Evolutionary conservation across 441 rosid genomes (phyloP), one percentile per base, ranked within the genome.

Genomic region (Raphanus hybrid): DNA sequence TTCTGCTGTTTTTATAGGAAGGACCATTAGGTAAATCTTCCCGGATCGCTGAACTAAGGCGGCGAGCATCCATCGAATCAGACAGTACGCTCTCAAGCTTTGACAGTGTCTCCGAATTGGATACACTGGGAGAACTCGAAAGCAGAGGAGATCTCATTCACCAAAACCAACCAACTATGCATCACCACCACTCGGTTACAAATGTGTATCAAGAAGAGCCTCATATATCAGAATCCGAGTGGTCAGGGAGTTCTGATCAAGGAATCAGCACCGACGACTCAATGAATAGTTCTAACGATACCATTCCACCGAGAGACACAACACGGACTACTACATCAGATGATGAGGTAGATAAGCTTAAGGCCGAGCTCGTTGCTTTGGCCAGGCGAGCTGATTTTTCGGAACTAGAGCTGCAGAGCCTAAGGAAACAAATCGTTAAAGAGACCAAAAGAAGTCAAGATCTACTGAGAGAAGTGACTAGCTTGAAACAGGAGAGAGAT

Each of bases 351-450:
- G 92, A 90, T 60, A 90, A 81, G 83, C 91, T 95, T 62, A 91
- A 86, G 83, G 81, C 87, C 32, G 91, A 95, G 81, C 75, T 89
- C 5, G 75, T 80, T 82, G 77, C 85, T 66, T 64, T 90, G 83
- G 74, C 92, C 8, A 87, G 99, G 76, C 94, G 88, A 80, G 85
- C 78, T 14, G 94, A 91, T 80, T 69, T 91, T 70, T 90, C 94
- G 0, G 98, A 91, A 55, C 60, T 95, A 80, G 99, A 95, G 80
- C 80, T 91, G 62, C 98, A 95, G 76, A 87, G 96, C 52, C 88
- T 95, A 32, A 76, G 99, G 69, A 95, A 91, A 84, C 98, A 89
- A 75, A 85, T 95, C 45, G 89, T 93, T n/a, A 95, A 92, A 85
- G 98, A 93, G 85, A 82, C 92, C 77, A 93, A 83, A 84, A 89